Percentiles rank a stretch among this genome's conserved stretches.
Conservation (phyloP, 2,329 filamentous ascomycete species). For the Colletotrichum agaves region DNA sequence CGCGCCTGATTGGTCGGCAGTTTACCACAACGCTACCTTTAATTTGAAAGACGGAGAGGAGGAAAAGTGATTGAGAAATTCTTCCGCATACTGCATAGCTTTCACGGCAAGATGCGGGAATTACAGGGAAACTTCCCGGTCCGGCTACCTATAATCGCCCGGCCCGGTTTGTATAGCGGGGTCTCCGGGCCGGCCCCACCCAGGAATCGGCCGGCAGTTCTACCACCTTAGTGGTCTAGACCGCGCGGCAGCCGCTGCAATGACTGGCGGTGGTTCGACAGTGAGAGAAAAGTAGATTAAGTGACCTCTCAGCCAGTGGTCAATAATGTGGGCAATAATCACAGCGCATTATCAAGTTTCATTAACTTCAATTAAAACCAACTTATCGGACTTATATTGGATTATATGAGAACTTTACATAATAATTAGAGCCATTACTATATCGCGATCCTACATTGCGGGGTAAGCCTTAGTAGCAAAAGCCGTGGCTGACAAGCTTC, state of each 20-base stretch:
- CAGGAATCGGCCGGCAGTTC: not conserved
- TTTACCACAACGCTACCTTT: not conserved
- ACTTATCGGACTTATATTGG: too few relatives aligned
- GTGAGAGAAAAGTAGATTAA: too few relatives aligned
- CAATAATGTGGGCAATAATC: too few relatives aligned
- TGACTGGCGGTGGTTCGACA: too few relatives aligned
- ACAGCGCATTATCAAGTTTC: too few relatives aligned
- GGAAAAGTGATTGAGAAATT: not conserved
- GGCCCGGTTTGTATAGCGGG: constrained; percentile 3
- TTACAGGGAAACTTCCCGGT: not conserved
- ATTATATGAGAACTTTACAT: too few relatives aligned
- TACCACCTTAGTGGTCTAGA: constrained; percentile 22
- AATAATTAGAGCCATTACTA: not conserved
- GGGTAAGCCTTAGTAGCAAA: too few relatives aligned
- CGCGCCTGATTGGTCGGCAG: not conserved
- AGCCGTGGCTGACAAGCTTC: not conserved
- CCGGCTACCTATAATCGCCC: not conserved
- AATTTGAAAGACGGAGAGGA: not conserved
- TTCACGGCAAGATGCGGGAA: not conserved
- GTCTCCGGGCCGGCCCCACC: constrained; percentile 6
- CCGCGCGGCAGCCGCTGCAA: constrained; percentile 17
- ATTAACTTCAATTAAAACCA: too few relatives aligned
- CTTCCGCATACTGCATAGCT: not conserved
- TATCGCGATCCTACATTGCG: not conserved
- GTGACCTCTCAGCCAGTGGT: too few relatives aligned